phyloP scores from a whole-genome alignment of 1,284 basidiomycete species.

The Tilletia indica region DNA sequence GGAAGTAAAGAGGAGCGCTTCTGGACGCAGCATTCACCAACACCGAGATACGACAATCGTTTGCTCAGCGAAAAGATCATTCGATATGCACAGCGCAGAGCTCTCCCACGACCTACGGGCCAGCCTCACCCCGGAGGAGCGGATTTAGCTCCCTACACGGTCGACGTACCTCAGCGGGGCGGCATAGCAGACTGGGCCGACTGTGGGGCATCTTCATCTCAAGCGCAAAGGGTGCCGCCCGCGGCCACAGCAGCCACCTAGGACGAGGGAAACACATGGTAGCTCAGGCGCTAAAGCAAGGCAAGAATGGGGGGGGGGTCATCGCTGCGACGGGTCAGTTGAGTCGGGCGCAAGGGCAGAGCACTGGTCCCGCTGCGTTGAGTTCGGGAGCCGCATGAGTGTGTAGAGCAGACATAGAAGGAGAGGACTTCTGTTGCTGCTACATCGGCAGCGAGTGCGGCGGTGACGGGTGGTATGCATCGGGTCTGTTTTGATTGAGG shows the following conservation, averaged over 20 bases:
- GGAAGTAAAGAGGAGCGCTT: slow-evolving; percentile 59
- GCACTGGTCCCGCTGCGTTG: slow-evolving; percentile 6
- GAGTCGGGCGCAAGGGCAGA: background rate
- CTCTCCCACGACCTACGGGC: background rate
- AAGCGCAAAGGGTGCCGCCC: slow-evolving; percentile 40
- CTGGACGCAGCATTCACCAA: slow-evolving; percentile 63
- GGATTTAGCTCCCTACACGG: background rate
- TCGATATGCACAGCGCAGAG: background rate
- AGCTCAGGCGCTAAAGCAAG: too few species aligned
- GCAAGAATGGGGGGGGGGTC: background rate
- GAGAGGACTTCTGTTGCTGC: background rate
- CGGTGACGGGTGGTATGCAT: background rate
- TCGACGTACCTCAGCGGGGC: slow-evolving; percentile 52
- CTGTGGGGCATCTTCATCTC: slow-evolving; percentile 62
- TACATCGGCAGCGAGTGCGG: too few species aligned
- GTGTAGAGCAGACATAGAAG: background rate
- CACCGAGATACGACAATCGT: background rate
- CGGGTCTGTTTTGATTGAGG: slow-evolving; percentile 27
- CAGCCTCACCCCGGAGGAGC: background rate
- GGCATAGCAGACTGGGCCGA: slow-evolving; percentile 72
- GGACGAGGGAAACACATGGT: too few species aligned
- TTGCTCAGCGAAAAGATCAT: too few species aligned
- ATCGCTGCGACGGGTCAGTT: slow-evolving; percentile 15
- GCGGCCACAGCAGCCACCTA: slow-evolving; percentile 48
- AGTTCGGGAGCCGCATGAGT: background rate